phyloP scores from a whole-genome alignment of 2,329 filamentous ascomycete species.

The Nigrograna mackinnonii region DNA sequence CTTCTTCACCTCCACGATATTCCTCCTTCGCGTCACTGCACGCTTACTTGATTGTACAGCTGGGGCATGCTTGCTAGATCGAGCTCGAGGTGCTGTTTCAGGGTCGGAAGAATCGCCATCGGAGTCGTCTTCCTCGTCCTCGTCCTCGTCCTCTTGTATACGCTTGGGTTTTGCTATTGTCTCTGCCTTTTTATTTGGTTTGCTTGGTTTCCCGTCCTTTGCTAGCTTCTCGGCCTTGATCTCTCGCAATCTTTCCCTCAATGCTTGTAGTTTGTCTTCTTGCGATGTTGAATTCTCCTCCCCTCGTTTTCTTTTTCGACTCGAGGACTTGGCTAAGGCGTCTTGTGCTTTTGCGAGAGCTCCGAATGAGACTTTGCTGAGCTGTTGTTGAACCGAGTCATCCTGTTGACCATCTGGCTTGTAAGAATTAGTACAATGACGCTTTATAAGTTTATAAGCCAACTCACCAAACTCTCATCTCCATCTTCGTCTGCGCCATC shows the following conservation, averaged over 20 bases:
- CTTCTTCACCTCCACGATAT: slow-evolving; percentile 68
- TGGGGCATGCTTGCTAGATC: slow-evolving; percentile 86
- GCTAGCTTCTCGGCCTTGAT: slow-evolving; percentile 46
- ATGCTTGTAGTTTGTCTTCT: slow-evolving; percentile 50
- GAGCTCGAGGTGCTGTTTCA: slow-evolving; percentile 43
- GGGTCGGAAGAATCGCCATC: slow-evolving; percentile 36
- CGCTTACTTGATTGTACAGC: slow-evolving; percentile 80
- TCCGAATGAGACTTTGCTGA: slow-evolving; percentile 78
- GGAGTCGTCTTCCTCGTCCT: slow-evolving; percentile 31
- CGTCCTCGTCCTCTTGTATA: slow-evolving; percentile 12
- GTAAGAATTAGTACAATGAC: neutral
- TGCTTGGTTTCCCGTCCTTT: slow-evolving; percentile 16
- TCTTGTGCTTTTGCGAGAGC: slow-evolving; percentile 87
- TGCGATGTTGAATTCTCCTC: slow-evolving; percentile 42
- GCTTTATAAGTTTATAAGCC: neutral
- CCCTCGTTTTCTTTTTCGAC: slow-evolving; percentile 48
- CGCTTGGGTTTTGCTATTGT: slow-evolving; percentile 15
- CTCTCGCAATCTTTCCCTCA: slow-evolving; percentile 49
- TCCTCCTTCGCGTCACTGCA: slow-evolving; percentile 79
- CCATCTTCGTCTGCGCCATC: slow-evolving; percentile 32
- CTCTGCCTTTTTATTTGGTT: slow-evolving; percentile 21
- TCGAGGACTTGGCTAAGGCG: slow-evolving; percentile 53
- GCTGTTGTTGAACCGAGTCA: slow-evolving; percentile 46
- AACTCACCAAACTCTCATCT: slow-evolving; percentile 32
- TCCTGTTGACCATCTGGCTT: slow-evolving; percentile 20